phyloP scores from a whole-genome alignment of 768 basidiomycete genomes.

The Termitomyces sp. region DNA sequence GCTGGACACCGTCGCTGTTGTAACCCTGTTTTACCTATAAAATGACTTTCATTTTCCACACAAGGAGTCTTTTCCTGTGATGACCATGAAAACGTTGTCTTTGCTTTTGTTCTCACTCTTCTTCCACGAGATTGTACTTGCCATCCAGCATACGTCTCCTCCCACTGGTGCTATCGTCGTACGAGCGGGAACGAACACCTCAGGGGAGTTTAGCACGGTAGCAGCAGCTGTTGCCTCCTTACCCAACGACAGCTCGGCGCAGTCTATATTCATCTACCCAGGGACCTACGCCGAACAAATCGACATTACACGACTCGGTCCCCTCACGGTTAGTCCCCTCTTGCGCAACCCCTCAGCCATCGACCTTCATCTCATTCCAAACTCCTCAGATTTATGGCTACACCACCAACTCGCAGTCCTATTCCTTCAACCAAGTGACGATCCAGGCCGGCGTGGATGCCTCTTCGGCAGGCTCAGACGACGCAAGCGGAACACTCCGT shows the following conservation, averaged over 20 bases:
- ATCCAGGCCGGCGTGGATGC: slow-evolving; percentile 34
- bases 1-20: background rate
- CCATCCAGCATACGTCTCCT: slow-evolving; percentile 35
- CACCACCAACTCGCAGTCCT: slow-evolving; percentile 35
- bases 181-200: slow-evolving; percentile 32
- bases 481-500: slow-evolving; percentile 45
- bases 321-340: slow-evolving; percentile 1
- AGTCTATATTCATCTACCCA: slow-evolving; percentile 44
- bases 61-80: background rate
- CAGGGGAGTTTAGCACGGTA: slow-evolving; percentile 38
- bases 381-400: slow-evolving; percentile 38
- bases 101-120: background rate
- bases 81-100: background rate
- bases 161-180: slow-evolving; percentile 41
- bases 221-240: slow-evolving; percentile 36
- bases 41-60: background rate
- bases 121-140: slow-evolving; percentile 9
- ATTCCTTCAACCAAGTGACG: slow-evolving; percentile 36
- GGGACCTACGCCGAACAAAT: slow-evolving; percentile 44
- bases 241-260: slow-evolving; percentile 34
- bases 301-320: slow-evolving; percentile 40
- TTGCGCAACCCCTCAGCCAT: too few relatives aligned
- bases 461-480: slow-evolving; percentile 37
- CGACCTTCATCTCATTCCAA: background rate
- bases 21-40: background rate